Base-by-base conservation (phyloP, 2,329 filamentous ascomycete species). In the Pseudogymnoascus sp. region DNA sequence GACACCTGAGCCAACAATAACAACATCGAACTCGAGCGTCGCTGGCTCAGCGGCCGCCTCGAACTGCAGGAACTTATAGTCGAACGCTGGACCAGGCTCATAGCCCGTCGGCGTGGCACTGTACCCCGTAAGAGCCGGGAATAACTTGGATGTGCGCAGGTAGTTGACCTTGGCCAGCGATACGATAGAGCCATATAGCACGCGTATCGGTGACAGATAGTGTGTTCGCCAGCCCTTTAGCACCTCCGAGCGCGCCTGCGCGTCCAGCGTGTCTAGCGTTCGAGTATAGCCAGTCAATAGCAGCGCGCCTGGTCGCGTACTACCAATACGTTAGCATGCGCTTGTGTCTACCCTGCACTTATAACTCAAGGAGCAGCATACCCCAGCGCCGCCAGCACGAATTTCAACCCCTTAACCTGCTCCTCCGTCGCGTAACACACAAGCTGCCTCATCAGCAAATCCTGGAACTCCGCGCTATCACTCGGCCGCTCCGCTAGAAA, bases 1-100 rank as follows among this genome's bases (percentile, higher is more conserved):
- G 69, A 90, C 96, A 26, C 93, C 93, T 39, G 90, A 95, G 2
- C 93, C 93, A 16, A 97, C 82, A 64, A 97, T 86, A 40, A 96
- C 85, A 0, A 96, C 85, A 73, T 97, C 93, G 0, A 89, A 88
- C 62, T 91, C 85, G 40, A 96, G 77, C 2, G 81, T 80, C 66
- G 86, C 84, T 0, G 84, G 78, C 4, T 71, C 73, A 1, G 70
- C 62, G 2, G 65, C 36, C 2, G 63, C 42, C 10, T 62, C 26
- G 21, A 74, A 71, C 62, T 73, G 69, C 14, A 69, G 36, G 23
- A 75, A 74, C 2, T 70, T 62, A 60, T 71, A 74, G 21, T 73
- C 68, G 37, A 73, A 64, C 71, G 72, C 7, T 72, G 73, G 5
- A 73, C 75, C 14, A 75, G 76, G 59, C 64, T 65, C 45, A 72